Evolutionary conservation across 768 basidiomycete genomes (phyloP), one percentile per base, ranked within the genome.

Genomic region (Fibroporia radiculosa): DNA sequence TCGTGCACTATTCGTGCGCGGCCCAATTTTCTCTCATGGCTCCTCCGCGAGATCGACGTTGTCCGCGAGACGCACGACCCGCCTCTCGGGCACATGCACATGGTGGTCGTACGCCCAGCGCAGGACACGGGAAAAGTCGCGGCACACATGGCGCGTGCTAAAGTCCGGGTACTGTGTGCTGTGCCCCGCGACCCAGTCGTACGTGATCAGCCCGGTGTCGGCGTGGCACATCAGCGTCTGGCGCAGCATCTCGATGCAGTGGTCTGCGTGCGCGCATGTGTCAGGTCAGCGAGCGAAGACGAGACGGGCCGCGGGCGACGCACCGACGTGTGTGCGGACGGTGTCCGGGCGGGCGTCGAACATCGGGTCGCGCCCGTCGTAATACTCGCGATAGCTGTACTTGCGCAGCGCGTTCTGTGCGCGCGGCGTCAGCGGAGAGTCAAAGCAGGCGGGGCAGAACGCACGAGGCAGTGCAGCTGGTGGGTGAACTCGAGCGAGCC

Each of bases 391-490:
- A 18, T 36, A 36, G 18, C 35, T 36, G 18, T 36, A 18, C 19
- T 36, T 36, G 35, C 35, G 35, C 18, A 36, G 35, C 35, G 19
- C 8, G 35, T 36, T 36, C 35, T 36, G 35, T 36, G 29, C 29
- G n/a, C n/a, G n/a, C n/a, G n/a, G n/a, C n/a, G n/a, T n/a, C n/a
- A n/a, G n/a, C n/a, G n/a, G n/a, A 31, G 29, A 31, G n/a, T 31
- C 29, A n/a, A n/a, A 10, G 10, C 8, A 31, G n/a, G 8, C 29
- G 8, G 29, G 29, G 29, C 8, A 31, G 29, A 10, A 10, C 10
- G 8, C n/a, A 31, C 29, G 10, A 31, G 29, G n/a, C 29, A 31
- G n/a, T 31, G 29, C 29, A 31, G 29, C n/a, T 31, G 29, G n/a
- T 31, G 29, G 29, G n/a, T n/a, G 29, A 31, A 31, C n/a, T 31